Conservation (phyloP, 2,329 filamentous ascomycete genomes). For the Onygena corvina region DNA sequence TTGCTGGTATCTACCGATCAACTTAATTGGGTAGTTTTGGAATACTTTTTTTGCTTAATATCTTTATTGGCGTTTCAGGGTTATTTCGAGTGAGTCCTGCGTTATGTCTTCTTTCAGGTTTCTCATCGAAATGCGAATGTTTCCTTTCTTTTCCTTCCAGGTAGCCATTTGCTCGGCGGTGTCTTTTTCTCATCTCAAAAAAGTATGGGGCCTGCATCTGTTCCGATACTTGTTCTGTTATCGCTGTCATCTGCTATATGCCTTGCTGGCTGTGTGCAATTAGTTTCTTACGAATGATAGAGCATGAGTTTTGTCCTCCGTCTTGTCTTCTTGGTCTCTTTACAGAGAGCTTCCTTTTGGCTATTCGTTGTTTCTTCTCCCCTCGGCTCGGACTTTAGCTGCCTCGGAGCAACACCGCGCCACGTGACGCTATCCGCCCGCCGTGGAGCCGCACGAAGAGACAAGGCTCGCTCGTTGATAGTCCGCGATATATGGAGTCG, state of each 20-base stretch:
- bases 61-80: constrained; percentile 2
- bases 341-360: no score
- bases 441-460: not conserved
- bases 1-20: constrained; percentile 49
- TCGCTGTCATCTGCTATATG: not conserved
- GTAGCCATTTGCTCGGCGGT: constrained; percentile 1
- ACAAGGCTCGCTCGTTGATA: not conserved
- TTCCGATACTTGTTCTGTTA: not conserved
- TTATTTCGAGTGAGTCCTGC: constrained; percentile 1
- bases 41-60: not conserved
- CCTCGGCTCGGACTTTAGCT: not conserved
- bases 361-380: not conserved
- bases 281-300: constrained; percentile 2
- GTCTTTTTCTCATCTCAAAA: constrained; percentile 1
- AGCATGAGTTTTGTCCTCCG: not conserved
- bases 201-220: constrained; percentile 2
- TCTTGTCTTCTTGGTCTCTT: not conserved
- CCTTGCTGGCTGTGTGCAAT: not conserved
- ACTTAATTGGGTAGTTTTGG: constrained; percentile 21
- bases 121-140: constrained; percentile 1
- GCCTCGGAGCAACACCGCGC: not conserved
- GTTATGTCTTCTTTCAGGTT: not conserved
- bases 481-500: no score
- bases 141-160: not conserved
- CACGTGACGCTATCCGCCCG: not conserved